Base-by-base conservation (phyloP, 108 stramenopile species). In the Skeletonema grethae region DNA sequence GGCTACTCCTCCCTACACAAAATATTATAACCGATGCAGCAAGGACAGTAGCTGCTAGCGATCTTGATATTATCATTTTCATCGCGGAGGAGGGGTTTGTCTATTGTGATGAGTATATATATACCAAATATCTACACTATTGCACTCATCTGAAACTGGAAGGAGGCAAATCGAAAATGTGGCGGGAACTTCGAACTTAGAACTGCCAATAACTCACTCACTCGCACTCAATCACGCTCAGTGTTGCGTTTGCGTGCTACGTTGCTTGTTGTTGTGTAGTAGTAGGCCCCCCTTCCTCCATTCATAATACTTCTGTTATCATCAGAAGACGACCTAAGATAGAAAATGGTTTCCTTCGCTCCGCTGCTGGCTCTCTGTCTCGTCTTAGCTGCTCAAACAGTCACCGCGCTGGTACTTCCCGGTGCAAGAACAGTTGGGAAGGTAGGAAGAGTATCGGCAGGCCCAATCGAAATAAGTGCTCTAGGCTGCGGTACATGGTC, bases 401-500 rank as follows among this genome's bases (percentile, higher is more conserved):
- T 46, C 46, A 7, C 32, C 16, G 38, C 46, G 29, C 60, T 67
- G 56, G 67, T 28, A 31, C 38, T n/a, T 41, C 36, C 67, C 3
- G 62, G 43, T 3, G 61, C 58, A 16, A 46, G 32, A 11, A n/a
- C 61, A 5, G 12, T 61, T 15, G 61, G 18, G n/a, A 71, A 80
- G 48, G 64, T 78, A 3, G 83, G 87, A 18, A 67, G 87, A 53
- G 90, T 93, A 4, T 56, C 71, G 0, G 92, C 92, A 8, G 92
- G 92, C 5, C 92, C 92, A 15, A 79, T 93, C 20, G 66, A 79
- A 11, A 86, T 94, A 29, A 85, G 84, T 48, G 73, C 70, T 28
- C 36, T 94, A 7, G 93, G 93, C 15, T 88, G 85, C 61, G 93
- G 93, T 16, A 94, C 93, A 12, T 94, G 93, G 93, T 79, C 73